phyloP scores from a whole-genome alignment of 495 filamentous ascomycete species.

The Margaritispora aquatica region DNA sequence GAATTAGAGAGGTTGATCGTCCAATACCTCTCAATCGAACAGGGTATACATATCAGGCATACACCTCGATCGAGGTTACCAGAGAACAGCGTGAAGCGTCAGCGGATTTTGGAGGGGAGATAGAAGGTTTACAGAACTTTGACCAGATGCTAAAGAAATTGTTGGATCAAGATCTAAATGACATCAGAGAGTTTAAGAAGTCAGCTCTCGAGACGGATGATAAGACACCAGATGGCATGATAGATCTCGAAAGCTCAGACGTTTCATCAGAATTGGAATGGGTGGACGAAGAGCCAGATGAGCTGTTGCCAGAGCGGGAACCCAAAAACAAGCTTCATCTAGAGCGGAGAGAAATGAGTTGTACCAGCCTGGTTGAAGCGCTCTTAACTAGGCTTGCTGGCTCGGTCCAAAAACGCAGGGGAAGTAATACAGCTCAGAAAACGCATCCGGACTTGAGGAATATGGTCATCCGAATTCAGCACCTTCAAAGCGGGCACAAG shows the following conservation, averaged over 20 bases:
- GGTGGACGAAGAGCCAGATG: background rate
- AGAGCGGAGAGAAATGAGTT: constrained; percentile 14
- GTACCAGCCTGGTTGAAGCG: constrained; percentile 18
- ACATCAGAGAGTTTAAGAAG: background rate
- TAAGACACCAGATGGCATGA: background rate
- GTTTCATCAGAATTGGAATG: background rate
- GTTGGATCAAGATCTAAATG: too few species aligned
- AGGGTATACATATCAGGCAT: too few species aligned
- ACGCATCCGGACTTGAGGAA: constrained; percentile 2
- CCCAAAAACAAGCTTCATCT: background rate
- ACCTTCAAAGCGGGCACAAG: constrained; percentile 4
- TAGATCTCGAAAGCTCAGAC: background rate
- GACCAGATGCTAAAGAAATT: too few species aligned
- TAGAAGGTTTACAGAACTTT: background rate
- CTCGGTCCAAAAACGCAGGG: constrained; percentile 14
- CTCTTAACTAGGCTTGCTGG: constrained; percentile 25
- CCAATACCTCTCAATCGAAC: too few species aligned
- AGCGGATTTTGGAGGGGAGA: background rate
- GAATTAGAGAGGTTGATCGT: too few species aligned
- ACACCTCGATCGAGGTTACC: too few species aligned
- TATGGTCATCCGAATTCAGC: constrained; percentile 9
- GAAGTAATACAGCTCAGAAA: background rate
- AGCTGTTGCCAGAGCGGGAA: background rate
- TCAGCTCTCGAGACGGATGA: background rate
- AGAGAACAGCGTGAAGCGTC: background rate